Conservation (phyloP, 2,329 filamentous ascomycete genomes). For the Colletotrichum salicis region DNA sequence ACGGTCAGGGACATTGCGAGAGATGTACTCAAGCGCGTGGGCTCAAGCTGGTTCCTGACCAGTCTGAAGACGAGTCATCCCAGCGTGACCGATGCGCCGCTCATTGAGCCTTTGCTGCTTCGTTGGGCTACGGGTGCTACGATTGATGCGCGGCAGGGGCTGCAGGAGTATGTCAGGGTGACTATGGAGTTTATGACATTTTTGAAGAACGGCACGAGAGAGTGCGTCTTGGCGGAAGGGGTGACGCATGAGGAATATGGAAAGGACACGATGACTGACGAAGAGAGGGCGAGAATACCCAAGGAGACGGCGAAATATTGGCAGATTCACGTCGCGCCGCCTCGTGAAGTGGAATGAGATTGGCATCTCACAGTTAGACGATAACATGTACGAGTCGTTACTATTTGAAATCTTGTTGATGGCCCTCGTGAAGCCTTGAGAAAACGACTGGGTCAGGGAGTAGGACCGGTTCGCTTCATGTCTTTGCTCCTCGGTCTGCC, state of each 20-base stretch:
- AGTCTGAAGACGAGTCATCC: conserved; percentile 68
- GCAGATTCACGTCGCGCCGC: conserved; percentile 52
- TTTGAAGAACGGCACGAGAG: conserved; percentile 51
- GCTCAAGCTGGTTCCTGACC: conserved; percentile 65
- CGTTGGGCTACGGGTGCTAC: conserved; percentile 70
- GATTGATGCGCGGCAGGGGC: conserved; percentile 65
- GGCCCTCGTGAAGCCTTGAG: not conserved
- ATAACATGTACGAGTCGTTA: not conserved
- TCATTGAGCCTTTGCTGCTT: conserved; percentile 70
- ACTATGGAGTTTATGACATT: conserved; percentile 68
- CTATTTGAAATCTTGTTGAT: not conserved
- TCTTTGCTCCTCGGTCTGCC: not conserved
- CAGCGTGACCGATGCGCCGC: conserved; percentile 72
- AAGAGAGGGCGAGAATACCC: conserved; percentile 45
- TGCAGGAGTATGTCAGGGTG: conserved; percentile 69
- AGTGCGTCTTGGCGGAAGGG: conserved; percentile 60
- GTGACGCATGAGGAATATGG: conserved; percentile 55
- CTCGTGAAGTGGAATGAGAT: not conserved
- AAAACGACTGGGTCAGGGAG: not conserved
- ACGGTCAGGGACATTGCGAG: conserved; percentile 63
- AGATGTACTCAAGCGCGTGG: conserved; percentile 53
- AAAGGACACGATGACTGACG: conserved; percentile 51
- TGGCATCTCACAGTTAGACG: not conserved
- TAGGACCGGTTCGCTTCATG: not conserved
- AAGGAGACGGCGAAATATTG: conserved; percentile 50